Conservation (phyloP, 2,329 filamentous ascomycete genomes). For the Calonectria ilicicola region DNA sequence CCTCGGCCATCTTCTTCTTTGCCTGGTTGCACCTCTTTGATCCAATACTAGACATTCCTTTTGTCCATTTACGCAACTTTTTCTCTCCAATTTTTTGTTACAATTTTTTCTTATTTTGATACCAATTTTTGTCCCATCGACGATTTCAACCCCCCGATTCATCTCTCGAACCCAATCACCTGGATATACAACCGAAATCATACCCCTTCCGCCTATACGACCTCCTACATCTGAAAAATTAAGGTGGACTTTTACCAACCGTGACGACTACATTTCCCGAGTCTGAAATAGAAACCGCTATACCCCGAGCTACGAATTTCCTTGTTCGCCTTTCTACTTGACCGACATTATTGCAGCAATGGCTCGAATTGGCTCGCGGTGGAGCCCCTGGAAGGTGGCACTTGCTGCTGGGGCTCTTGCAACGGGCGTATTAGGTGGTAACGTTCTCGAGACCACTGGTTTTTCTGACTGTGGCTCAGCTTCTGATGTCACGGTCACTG, state of each 20-base stretch:
- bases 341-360: constrained; percentile 42
- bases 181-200: constrained; percentile 21
- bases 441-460: constrained; percentile 83
- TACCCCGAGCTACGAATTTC: constrained; percentile 39
- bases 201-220: not conserved
- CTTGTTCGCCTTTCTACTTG: constrained; percentile 33
- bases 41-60: constrained; percentile 34
- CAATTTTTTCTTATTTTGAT: constrained; percentile 30
- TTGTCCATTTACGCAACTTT: constrained; percentile 26
- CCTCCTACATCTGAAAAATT: not conserved
- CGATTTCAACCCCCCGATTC: not conserved
- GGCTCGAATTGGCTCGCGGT: constrained; percentile 46
- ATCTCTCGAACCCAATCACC: not conserved
- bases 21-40: constrained; percentile 46
- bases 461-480: constrained; percentile 77
- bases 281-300: constrained; percentile 32
- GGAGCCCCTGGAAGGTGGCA: constrained; percentile 48
- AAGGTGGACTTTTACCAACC: not conserved
- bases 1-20: constrained; percentile 60
- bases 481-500: constrained; percentile 74
- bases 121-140: constrained; percentile 32
- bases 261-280: constrained; percentile 37
- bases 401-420: constrained; percentile 51
- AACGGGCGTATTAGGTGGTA: constrained; percentile 68
- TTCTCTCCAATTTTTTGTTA: not conserved